phyloP scores from a whole-genome alignment of 208 protist genomes.

The Balamuthia mandrillaris region DNA sequence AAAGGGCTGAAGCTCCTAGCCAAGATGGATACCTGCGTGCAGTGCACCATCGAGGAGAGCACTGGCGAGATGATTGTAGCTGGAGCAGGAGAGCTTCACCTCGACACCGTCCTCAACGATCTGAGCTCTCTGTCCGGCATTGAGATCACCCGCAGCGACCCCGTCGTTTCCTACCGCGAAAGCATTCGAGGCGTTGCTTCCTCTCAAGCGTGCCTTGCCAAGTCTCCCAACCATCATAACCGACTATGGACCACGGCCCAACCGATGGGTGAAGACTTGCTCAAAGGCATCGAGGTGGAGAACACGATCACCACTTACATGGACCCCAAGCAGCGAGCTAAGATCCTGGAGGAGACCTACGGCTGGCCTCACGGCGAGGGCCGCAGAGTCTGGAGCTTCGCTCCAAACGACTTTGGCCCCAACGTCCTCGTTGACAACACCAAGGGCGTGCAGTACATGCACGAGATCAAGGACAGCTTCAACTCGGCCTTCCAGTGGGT shows the following conservation, averaged over 20 bases:
- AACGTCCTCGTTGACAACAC: slow-evolving; percentile 69
- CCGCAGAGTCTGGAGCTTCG: slow-evolving; percentile 53
- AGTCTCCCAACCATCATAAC: slow-evolving; percentile 74
- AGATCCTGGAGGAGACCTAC: slow-evolving; percentile 69
- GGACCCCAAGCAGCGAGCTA: slow-evolving; percentile 58
- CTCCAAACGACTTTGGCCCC: slow-evolving; percentile 41
- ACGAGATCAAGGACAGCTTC: slow-evolving; percentile 65
- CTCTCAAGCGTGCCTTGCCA: slow-evolving; percentile 40
- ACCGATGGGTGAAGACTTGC: slow-evolving; percentile 56
- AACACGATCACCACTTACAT: background rate
- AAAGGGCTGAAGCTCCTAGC: slow-evolving; percentile 74
- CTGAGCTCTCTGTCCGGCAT: slow-evolving; percentile 46
- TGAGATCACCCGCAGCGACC: slow-evolving; percentile 53
- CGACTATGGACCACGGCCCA: slow-evolving; percentile 53
- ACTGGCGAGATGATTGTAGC: slow-evolving; percentile 69
- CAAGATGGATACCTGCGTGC: slow-evolving; percentile 75
- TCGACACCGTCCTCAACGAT: slow-evolving; percentile 71
- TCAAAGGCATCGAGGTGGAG: slow-evolving; percentile 54
- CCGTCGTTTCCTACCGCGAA: slow-evolving; percentile 68
- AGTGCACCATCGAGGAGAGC: slow-evolving; percentile 37
- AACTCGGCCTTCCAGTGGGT: slow-evolving; percentile 55
- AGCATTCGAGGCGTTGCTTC: slow-evolving; percentile 47
- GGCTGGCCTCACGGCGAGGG: slow-evolving; percentile 69
- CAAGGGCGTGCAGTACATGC: slow-evolving; percentile 60
- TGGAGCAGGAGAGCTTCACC: slow-evolving; percentile 70